A percentile compares a stretch with the other conserved stretches of the same genome.
Evolutionary conservation across 2,329 filamentous ascomycete species (phyloP).

Genomic region (Aspergillus nomiae): DNA sequence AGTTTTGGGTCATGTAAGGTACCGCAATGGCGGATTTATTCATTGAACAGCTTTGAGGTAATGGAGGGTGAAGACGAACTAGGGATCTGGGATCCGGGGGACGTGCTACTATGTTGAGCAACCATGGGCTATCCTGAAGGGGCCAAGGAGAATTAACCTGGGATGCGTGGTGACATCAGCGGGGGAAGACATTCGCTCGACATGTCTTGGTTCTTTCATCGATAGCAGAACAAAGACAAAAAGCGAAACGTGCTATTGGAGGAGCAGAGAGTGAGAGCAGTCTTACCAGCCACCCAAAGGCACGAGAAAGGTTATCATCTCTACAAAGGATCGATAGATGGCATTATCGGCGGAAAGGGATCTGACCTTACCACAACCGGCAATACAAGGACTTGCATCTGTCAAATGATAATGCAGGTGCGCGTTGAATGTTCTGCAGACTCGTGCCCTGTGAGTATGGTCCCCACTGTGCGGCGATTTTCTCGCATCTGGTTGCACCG

Average conservation of each 20-base stretch:
- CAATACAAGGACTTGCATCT: conserved; percentile 10
- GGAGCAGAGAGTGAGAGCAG: neutral
- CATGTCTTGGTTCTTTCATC: neutral
- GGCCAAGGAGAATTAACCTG: neutral
- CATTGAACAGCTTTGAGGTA: neutral
- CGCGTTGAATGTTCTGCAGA: conserved; percentile 7
- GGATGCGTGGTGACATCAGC: neutral
- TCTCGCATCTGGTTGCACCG: conserved; percentile 7
- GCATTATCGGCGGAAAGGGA: neutral
- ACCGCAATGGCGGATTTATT: neutral
- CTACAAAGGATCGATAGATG: neutral
- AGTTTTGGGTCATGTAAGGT: neutral
- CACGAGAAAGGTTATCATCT: neutral
- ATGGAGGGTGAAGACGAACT: neutral
- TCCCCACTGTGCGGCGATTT: conserved; percentile 10
- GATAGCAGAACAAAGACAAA: neutral
- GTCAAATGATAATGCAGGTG: conserved; percentile 1
- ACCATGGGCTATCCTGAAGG: neutral
- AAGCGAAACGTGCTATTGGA: neutral
- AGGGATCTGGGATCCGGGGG: neutral
- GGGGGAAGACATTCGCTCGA: neutral
- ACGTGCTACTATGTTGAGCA: neutral
- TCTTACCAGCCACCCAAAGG: neutral
- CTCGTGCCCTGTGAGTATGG: neutral
- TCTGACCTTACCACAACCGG: neutral